Conservation (phyloP, 225 moss, liverwort and hornwort species). For the Bryum argenteum region DNA sequence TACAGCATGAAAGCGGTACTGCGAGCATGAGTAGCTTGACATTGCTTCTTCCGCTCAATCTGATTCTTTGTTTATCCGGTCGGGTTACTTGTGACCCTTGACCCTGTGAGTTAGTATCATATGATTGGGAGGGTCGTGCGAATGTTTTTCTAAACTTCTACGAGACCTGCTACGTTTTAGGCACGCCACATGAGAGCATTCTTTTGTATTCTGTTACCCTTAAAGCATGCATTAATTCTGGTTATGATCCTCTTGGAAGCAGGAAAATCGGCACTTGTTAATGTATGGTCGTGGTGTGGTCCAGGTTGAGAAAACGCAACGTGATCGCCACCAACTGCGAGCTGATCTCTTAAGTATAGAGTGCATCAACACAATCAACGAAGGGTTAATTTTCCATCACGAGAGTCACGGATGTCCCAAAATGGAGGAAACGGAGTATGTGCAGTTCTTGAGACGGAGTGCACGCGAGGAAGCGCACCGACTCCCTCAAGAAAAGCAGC, state of each 20-base stretch:
- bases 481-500: constrained; percentile 43
- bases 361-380: constrained; percentile 95
- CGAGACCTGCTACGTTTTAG: no score
- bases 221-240: no score
- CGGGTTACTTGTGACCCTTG: background rate
- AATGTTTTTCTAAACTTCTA: no score
- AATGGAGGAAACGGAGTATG: constrained; percentile 66
- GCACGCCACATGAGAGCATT: no score
- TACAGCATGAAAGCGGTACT: no score
- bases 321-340: constrained; percentile 50
- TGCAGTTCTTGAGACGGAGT: constrained; percentile 53
- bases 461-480: constrained; percentile 47
- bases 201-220: no score
- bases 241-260: background rate
- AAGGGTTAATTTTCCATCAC: constrained; percentile 78
- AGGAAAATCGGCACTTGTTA: constrained; percentile 17
- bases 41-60: background rate
- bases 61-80: background rate
- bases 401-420: constrained; percentile 66
- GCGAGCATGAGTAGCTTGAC: background rate
- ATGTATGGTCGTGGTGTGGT: constrained; percentile 18
- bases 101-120: background rate
- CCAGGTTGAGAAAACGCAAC: constrained; percentile 66
- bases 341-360: constrained; percentile 81
- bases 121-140: background rate